Percentiles rank a stretch among this genome's conserved stretches.
These are phyloP conservation scores for Boletus subparvulus DNA, from an alignment of 768 basidiomycete genomes.

Conservation along the genomic window DNA sequence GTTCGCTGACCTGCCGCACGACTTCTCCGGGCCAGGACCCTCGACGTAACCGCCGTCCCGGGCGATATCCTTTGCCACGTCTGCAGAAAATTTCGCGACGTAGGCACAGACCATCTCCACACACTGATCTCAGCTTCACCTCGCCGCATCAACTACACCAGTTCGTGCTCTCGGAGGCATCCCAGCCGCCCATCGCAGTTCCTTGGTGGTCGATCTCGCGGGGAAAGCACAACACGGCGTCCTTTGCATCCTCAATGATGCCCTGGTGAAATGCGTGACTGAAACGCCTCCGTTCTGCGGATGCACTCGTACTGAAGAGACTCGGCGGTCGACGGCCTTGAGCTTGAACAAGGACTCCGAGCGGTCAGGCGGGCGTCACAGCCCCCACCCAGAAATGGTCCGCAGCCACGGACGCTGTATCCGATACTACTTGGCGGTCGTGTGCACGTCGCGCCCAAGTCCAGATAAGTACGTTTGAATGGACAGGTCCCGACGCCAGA, in stretches of 20 bases:
- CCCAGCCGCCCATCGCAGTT: conserved; percentile 13
- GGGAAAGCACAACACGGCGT: conserved; percentile 30
- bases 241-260: conserved; percentile 27
- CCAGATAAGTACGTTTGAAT: conserved; percentile 44
- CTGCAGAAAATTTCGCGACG: conserved; percentile 18
- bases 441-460: conserved; percentile 26
- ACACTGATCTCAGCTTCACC: conserved; percentile 24
- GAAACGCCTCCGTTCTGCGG: conserved; percentile 33
- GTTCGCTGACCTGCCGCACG: conserved; percentile 21
- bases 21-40: background rate
- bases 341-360: conserved; percentile 33
- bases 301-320: conserved; percentile 41
- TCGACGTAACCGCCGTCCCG: conserved; percentile 5
- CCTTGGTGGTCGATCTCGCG: conserved; percentile 21
- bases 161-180: conserved; percentile 11
- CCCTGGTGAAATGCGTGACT: conserved; percentile 24
- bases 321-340: conserved; percentile 18
- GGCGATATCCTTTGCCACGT: conserved; percentile 21
- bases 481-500: conserved; percentile 52
- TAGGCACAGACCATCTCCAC: conserved; percentile 26
- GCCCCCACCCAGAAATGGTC: background rate
- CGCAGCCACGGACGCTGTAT: background rate
- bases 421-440: background rate
- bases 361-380: conserved; percentile 36
- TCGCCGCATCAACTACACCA: conserved; percentile 21